Evolutionary conservation across 2,329 filamentous ascomycete species (phyloP).

Genomic region (Zymoseptoria brevis): DNA sequence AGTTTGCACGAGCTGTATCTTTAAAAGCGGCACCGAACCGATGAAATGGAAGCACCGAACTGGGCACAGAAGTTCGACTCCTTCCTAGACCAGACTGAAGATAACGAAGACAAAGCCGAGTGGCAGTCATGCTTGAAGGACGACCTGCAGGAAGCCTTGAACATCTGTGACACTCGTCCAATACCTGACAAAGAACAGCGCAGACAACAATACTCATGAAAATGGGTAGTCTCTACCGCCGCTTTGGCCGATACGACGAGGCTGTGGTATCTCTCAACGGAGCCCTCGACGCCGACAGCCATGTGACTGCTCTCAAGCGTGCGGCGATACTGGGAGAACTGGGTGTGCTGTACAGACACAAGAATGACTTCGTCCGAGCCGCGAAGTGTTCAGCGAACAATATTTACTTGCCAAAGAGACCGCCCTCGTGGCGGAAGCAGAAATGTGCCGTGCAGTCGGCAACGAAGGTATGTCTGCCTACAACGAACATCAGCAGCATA

Average conservation of each 20-base stretch:
- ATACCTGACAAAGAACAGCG: background rate
- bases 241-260: background rate
- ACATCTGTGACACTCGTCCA: background rate
- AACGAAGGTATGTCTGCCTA: constrained; percentile 1
- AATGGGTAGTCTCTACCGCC: background rate
- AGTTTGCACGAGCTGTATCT: too few species aligned
- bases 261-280: background rate
- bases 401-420: background rate
- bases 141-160: background rate
- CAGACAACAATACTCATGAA: background rate
- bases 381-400: background rate
- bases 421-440: background rate
- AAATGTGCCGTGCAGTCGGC: background rate
- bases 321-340: background rate
- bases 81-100: background rate
- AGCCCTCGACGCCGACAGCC: background rate
- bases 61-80: background rate
- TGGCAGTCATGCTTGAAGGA: background rate
- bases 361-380: background rate
- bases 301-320: background rate
- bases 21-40: background rate
- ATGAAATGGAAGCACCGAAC: background rate
- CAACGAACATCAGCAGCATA: background rate
- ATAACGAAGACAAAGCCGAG: background rate
- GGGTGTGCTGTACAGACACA: background rate